Evolutionary conservation across 2,329 filamentous ascomycete species (phyloP).

Genomic region (Arachnomyces sp.): DNA sequence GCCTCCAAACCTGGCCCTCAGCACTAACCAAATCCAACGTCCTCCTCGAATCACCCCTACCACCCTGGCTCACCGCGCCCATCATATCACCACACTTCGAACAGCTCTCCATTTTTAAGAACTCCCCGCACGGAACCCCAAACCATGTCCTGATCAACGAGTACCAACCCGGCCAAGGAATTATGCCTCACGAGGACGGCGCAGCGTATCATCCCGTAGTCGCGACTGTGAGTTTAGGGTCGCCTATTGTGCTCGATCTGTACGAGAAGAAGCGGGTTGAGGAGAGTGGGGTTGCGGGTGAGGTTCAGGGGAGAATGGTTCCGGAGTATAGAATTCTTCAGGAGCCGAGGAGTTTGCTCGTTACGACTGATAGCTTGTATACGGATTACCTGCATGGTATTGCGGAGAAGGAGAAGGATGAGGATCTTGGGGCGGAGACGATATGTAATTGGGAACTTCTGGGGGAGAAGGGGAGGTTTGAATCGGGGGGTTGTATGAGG

Average conservation of each 20-base stretch:
- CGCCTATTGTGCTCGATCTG: slow-evolving; percentile 68
- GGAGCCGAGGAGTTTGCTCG: slow-evolving; percentile 65
- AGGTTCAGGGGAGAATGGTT: slow-evolving; percentile 14
- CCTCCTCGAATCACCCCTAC: slow-evolving; percentile 63
- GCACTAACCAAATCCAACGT: slow-evolving; percentile 66
- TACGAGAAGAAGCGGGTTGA: slow-evolving; percentile 48
- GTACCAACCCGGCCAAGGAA: slow-evolving; percentile 80
- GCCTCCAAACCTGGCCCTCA: slow-evolving; percentile 85
- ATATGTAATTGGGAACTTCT: slow-evolving; percentile 53
- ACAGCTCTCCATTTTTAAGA: slow-evolving; percentile 42
- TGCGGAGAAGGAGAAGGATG: slow-evolving; percentile 50
- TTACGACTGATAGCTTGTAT: slow-evolving; percentile 49
- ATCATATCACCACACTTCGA: slow-evolving; percentile 51
- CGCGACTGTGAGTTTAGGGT: slow-evolving; percentile 80
- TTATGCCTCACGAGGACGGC: slow-evolving; percentile 95
- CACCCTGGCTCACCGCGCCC: slow-evolving; percentile 64
- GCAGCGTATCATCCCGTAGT: slow-evolving; percentile 78
- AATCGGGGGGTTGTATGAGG: slow-evolving; percentile 39
- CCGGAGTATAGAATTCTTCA: slow-evolving; percentile 60
- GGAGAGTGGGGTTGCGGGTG: slow-evolving; percentile 30
- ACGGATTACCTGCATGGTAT: slow-evolving; percentile 54
- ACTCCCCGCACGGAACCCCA: slow-evolving; percentile 64
- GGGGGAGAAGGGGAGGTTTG: slow-evolving; percentile 30
- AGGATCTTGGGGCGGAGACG: slow-evolving; percentile 46
- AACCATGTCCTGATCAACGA: slow-evolving; percentile 96